Evolutionary conservation across 129 eudicot genomes (phyloP).

Genomic region (Escallonia herrerae): DNA sequence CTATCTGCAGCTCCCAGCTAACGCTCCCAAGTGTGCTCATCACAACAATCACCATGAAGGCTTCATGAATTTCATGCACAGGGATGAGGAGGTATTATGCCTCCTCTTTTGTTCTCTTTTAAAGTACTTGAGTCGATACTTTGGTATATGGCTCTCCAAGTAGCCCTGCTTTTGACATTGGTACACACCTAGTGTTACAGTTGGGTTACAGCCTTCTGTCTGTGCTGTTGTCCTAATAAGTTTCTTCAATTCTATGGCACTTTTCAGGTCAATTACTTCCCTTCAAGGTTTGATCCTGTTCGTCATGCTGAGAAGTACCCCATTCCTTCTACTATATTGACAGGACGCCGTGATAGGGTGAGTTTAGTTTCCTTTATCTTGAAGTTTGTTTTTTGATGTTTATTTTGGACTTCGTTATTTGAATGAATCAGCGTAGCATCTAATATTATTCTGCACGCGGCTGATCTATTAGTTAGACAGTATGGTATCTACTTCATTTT

Average conservation of each 20-base stretch:
- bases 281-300: constrained; percentile 64
- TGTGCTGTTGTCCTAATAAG: too few relatives aligned
- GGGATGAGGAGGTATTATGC: constrained; percentile 71
- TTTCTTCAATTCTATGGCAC: neutral
- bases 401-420: neutral
- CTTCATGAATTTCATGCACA: constrained; percentile 65
- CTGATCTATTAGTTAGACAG: too few relatives aligned
- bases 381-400: neutral
- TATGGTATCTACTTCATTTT: too few relatives aligned
- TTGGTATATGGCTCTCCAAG: neutral
- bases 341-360: constrained; percentile 69
- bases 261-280: constrained; percentile 64
- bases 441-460: too few relatives aligned
- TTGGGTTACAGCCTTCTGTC: too few relatives aligned
- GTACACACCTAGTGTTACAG: too few relatives aligned
- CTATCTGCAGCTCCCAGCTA: constrained; percentile 71
- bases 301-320: constrained; percentile 74
- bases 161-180: too few relatives aligned
- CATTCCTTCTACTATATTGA: constrained; percentile 40
- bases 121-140: too few relatives aligned
- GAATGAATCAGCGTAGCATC: too few relatives aligned
- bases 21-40: constrained; percentile 74
- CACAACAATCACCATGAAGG: constrained; percentile 84
- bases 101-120: neutral
- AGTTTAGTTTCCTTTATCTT: constrained; percentile 7